Percentiles rank a stretch among this genome's conserved stretches.
Conservation (phyloP, 2,329 filamentous ascomycete species). For the Arthrobotrys pseudoclavata region DNA sequence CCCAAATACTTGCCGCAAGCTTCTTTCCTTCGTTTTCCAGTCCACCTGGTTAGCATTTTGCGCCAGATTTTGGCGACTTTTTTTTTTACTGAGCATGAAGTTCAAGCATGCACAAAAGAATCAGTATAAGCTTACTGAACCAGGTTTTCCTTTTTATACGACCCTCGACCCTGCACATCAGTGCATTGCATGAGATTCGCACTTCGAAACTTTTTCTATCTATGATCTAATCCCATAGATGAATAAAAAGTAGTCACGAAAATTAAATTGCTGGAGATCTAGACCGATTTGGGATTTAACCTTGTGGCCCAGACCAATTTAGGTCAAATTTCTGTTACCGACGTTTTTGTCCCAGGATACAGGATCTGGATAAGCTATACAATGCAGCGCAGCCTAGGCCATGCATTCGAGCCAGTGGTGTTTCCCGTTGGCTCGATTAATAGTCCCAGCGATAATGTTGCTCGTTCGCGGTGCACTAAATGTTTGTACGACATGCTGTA, state of each 20-base stretch:
- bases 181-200: conserved; percentile 4
- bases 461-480: conserved; percentile 11
- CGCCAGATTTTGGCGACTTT: conserved; percentile 10
- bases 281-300: not conserved
- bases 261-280: conserved; percentile 1
- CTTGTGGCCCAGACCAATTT: not conserved
- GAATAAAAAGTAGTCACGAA: not conserved
- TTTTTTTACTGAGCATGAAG: conserved; percentile 2
- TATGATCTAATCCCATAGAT: not conserved
- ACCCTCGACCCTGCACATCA: conserved; percentile 1
- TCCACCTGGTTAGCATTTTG: conserved; percentile 5
- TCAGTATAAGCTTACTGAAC: conserved; percentile 28
- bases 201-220: not conserved
- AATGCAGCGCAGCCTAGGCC: conserved; percentile 4
- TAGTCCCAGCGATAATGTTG: not conserved
- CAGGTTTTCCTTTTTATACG: conserved; percentile 18
- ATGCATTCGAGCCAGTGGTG: not conserved
- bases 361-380: conserved; percentile 20
- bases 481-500: conserved; percentile 27
- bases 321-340: not conserved
- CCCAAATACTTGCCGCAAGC: conserved; percentile 9
- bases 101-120: conserved; percentile 20
- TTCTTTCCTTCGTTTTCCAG: conserved; percentile 19
- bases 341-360: conserved; percentile 4
- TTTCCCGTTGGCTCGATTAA: not conserved